Conservation (phyloP, 805 yeast species). For the Cyberlindnera americana region DNA sequence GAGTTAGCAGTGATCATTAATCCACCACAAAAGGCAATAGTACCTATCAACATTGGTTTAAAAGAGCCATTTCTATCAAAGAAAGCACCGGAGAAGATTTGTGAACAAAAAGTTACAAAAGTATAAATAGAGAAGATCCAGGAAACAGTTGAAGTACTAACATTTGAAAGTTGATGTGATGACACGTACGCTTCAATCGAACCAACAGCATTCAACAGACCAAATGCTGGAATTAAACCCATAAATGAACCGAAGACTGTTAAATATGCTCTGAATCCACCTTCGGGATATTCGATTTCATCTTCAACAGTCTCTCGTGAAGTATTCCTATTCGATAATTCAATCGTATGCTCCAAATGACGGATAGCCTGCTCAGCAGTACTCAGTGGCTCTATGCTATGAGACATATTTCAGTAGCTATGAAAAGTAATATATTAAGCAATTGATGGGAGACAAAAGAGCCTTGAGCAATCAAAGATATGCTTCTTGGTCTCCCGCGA, state of each 20-base stretch:
- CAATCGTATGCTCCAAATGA: too few species aligned
- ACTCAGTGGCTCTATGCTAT: too few species aligned
- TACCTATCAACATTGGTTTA: constrained; percentile 38
- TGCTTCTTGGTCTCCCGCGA: too few species aligned
- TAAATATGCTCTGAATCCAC: constrained; percentile 52
- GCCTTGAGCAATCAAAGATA: too few species aligned
- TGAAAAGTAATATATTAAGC: too few species aligned
- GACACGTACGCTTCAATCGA: constrained; percentile 59
- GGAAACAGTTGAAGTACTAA: constrained; percentile 45
- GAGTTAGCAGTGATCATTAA: constrained; percentile 49
- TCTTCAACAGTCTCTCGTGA: neutral
- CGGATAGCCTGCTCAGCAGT: too few species aligned
- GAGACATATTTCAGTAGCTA: too few species aligned
- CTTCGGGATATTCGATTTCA: constrained; percentile 48
- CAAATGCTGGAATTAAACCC: constrained; percentile 53
- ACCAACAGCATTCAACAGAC: constrained; percentile 55
- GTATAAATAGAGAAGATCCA: constrained; percentile 63
- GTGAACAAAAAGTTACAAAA: constrained; percentile 44
- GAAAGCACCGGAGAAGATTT: constrained; percentile 51
- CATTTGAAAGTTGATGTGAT: constrained; percentile 46
- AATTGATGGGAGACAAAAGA: too few species aligned
- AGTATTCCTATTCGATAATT: too few species aligned
- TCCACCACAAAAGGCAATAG: constrained; percentile 42
- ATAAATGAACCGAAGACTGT: constrained; percentile 56
- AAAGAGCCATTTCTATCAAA: constrained; percentile 53